Evolutionary conservation across 352 stramenopile species (phyloP).

Genomic region (Salisapilia sapeloensis): DNA sequence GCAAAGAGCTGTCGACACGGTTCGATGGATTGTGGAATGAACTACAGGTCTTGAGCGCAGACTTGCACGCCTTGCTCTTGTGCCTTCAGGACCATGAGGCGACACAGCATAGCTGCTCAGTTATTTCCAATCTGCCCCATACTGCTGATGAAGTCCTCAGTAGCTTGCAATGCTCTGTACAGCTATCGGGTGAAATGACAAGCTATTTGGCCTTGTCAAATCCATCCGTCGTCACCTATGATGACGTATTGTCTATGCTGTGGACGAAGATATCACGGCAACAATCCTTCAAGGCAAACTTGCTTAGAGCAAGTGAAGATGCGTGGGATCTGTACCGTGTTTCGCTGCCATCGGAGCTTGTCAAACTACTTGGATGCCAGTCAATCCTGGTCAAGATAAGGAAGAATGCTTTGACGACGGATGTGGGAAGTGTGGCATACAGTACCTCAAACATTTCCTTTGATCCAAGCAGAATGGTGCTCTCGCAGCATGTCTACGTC

Average conservation of each 20-base stretch:
- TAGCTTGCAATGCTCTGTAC: too few relatives aligned
- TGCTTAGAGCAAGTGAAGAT: conserved; percentile 11
- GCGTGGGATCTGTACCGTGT: conserved; percentile 14
- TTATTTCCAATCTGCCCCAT: too few relatives aligned
- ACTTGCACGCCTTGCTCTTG: conserved; percentile 8
- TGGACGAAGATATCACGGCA: conserved; percentile 17
- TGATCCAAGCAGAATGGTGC: conserved; percentile 17
- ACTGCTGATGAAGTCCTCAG: too few relatives aligned
- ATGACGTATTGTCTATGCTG: conserved; percentile 13
- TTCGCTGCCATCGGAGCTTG: conserved; percentile 18
- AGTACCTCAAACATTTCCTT: conserved; percentile 15
- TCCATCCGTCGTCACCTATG: conserved; percentile 9
- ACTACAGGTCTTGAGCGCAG: conserved; percentile 14
- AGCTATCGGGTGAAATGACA: not conserved
- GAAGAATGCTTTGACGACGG: not conserved
- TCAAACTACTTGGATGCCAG: conserved; percentile 23
- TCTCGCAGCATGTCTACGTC: conserved; percentile 46
- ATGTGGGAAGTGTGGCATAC: conserved; percentile 6
- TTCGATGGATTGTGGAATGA: conserved; percentile 26
- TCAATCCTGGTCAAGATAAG: conserved; percentile 17
- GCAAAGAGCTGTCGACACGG: conserved; percentile 14
- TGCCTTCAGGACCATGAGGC: too few relatives aligned
- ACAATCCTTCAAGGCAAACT: conserved; percentile 9
- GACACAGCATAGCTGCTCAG: too few relatives aligned
- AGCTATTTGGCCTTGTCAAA: not conserved